Base-by-base conservation (phyloP, 1,284 basidiomycete genomes). In the Cutaneotrichosporon cutaneum region DNA sequence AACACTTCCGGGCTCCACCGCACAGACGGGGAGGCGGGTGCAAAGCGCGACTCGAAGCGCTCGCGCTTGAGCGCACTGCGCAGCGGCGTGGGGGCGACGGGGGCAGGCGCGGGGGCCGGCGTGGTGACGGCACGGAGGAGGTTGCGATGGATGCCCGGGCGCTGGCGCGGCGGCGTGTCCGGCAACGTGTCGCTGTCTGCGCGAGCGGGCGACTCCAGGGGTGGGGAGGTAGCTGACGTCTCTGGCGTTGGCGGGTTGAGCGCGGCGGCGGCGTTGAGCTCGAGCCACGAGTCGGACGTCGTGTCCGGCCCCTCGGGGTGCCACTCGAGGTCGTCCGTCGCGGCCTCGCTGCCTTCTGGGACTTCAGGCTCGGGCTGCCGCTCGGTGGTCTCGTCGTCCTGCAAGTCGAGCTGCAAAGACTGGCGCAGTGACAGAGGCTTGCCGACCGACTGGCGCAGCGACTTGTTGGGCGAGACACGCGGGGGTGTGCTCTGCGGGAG, bases 1-100 rank as follows among this genome's bases (percentile, higher is more conserved):
- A 58, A 16, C 10, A 58, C 56, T 11, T 58, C 56, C n/a, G 56
- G 56, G n/a, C 44, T 50, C 56, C 56, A 58, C 11, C 56, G 47
- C 32, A 58, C 45, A 0, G 44, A 22, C 5, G 55, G 55, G 24
- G 56, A 47, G 22, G 32, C 47, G n/a, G 35, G 44, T 3, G 39
- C 7, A n/a, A 50, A 48, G 21, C 47, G 56, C 22, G 56, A 47
- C 14, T 32, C 33, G 18, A 42, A 42, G 7, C 39, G 39, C 22
- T 18, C 36, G 22, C n/a, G 16, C 14, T 39, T 50, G 16, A 58
- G 45, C 9, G 56, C 56, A 26, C 56, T 58, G 26, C 56, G 56
- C 9, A 58, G 35, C 7, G 56, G 56, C 8, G 56, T 58, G 6
- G 55, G 42, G 18, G 30, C 55, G 45, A 13, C 21, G 5, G 32